phyloP scores from a whole-genome alignment of 352 stramenopile genomes.

The Phytophthora podocarpi region DNA sequence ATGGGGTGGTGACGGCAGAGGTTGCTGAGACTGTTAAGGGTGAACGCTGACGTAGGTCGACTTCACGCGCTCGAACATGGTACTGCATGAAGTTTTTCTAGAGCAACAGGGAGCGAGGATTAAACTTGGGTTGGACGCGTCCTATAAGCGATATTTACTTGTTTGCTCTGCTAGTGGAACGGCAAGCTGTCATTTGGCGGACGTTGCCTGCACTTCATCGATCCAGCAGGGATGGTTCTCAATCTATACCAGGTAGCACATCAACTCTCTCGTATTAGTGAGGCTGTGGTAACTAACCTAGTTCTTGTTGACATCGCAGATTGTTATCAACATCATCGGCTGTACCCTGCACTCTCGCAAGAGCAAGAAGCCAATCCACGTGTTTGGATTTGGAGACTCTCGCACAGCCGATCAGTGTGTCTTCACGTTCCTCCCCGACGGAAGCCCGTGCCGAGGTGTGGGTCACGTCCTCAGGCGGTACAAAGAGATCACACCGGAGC shows the following conservation, averaged over 20 bases:
- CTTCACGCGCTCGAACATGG: constrained; percentile 80
- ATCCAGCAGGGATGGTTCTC: constrained; percentile 38
- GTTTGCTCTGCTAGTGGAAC: constrained; percentile 53
- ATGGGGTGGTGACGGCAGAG: not conserved
- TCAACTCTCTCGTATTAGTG: not conserved
- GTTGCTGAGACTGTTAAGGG: constrained; percentile 10
- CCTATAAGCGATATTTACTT: not conserved
- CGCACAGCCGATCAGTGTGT: constrained; percentile 56
- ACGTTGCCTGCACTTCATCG: constrained; percentile 74
- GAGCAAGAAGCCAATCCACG: constrained; percentile 73
- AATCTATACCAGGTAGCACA: constrained; percentile 77
- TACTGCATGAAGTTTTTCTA: constrained; percentile 17
- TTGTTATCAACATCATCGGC: constrained; percentile 73
- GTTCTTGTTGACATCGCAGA: constrained; percentile 27
- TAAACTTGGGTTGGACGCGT: not conserved
- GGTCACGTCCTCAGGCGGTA: constrained; percentile 61
- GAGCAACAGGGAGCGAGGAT: not conserved
- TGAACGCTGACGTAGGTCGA: constrained; percentile 51
- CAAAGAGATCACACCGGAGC: constrained; percentile 48
- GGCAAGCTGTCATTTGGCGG: constrained; percentile 65
- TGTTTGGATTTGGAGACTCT: constrained; percentile 77
- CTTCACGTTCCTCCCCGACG: constrained; percentile 54
- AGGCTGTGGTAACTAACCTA: not conserved
- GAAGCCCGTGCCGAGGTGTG: constrained; percentile 55
- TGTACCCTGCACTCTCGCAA: constrained; percentile 70